Conservation (phyloP, 2,329 filamentous ascomycete genomes). For the Byssothecium circinans region DNA sequence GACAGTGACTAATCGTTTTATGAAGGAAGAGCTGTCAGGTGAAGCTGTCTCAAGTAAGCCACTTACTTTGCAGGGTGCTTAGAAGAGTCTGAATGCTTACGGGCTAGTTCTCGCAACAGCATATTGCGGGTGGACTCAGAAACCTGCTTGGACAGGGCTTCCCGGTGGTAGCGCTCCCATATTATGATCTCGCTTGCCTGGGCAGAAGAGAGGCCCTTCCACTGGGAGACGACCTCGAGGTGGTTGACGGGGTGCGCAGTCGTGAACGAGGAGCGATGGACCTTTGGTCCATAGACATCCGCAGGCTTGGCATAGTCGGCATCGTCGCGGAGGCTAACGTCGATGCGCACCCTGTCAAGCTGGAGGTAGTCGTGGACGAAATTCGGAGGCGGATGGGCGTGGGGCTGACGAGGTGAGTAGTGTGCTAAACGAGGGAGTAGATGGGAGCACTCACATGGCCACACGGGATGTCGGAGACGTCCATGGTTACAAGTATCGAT, state of each 20-base stretch:
- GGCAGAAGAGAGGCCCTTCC: constrained; percentile 35
- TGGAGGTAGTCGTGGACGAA: neutral
- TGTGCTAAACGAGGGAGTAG: neutral
- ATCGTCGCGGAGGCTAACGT: constrained; percentile 22
- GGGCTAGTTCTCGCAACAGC: constrained; percentile 10
- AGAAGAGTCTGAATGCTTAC: neutral
- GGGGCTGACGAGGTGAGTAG: neutral
- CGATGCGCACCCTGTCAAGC: constrained; percentile 25
- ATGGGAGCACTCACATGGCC: neutral
- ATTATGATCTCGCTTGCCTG: constrained; percentile 34
- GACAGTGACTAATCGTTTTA: neutral
- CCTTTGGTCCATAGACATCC: constrained; percentile 25
- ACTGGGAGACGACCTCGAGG: constrained; percentile 39
- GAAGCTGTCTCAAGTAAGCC: neutral
- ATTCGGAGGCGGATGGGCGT: neutral
- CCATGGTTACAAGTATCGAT: constrained; percentile 3
- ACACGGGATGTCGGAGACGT: neutral
- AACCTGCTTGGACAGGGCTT: constrained; percentile 23
- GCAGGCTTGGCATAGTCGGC: constrained; percentile 9
- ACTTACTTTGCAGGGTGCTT: neutral
- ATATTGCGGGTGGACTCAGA: constrained; percentile 15
- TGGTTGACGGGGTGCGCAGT: constrained; percentile 19
- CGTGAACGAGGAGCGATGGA: constrained; percentile 22
- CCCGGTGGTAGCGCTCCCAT: constrained; percentile 35
- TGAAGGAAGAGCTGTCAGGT: neutral